Percentiles rank a stretch among this genome's conserved stretches.
phyloP scores from a whole-genome alignment of 1,139 yeast species.

The Hyphopichia khmerensis region DNA sequence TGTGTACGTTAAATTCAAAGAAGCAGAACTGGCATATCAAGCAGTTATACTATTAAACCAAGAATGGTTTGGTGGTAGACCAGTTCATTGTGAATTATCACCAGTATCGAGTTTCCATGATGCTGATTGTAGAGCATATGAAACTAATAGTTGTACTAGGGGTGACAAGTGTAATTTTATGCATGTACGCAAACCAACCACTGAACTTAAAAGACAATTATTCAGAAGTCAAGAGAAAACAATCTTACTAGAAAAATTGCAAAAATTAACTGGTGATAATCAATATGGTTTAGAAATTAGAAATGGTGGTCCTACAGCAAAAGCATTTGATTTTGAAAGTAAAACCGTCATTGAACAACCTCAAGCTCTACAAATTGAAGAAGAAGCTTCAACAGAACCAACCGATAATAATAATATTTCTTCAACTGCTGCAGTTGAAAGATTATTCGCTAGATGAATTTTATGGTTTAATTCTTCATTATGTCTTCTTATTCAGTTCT shows the following conservation, averaged over 20 bases:
- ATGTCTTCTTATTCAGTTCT: no score
- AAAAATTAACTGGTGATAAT: constrained; percentile 5
- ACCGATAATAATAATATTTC: constrained; percentile 2
- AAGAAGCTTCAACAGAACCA: neutral
- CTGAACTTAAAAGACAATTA: constrained; percentile 39
- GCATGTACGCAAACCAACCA: constrained; percentile 66
- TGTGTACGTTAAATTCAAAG: constrained; percentile 66
- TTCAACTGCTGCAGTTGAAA: constrained; percentile 9
- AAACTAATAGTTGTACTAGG: constrained; percentile 61
- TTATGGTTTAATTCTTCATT: no score
- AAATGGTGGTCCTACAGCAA: no score
- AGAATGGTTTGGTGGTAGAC: constrained; percentile 80
- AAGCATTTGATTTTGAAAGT: no score
- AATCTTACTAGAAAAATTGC: constrained; percentile 14
- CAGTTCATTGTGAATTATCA: constrained; percentile 77
- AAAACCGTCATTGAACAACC: neutral
- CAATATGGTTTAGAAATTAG: neutral
- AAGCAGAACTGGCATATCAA: constrained; percentile 55
- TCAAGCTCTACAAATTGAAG: neutral
- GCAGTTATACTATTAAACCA: constrained; percentile 66
- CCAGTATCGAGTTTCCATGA: constrained; percentile 74
- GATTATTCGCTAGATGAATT: constrained; percentile 5
- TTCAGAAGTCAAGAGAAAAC: constrained; percentile 37
- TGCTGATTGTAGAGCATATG: constrained; percentile 75
- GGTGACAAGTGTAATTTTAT: constrained; percentile 86